Conservation (phyloP, 208 protist species). For the Trypanosoma theileri region DNA sequence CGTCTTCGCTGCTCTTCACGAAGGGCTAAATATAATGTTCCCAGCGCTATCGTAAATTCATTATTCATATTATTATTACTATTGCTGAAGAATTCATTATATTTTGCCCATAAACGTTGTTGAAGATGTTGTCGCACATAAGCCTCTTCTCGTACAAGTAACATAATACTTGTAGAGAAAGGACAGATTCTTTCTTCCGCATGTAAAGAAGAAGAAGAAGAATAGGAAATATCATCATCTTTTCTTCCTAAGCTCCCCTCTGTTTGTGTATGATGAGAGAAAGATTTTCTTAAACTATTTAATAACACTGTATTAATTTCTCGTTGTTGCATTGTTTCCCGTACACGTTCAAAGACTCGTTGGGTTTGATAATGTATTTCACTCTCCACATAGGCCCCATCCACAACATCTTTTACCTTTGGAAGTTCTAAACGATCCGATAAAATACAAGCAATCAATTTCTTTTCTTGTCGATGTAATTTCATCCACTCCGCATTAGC, state of each 20-base stretch:
- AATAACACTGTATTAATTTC: constrained; percentile 10
- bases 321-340: constrained; percentile 6
- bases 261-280: neutral
- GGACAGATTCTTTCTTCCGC: neutral
- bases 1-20: constrained; percentile 42
- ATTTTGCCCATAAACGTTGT: constrained; percentile 21
- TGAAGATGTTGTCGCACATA: constrained; percentile 45
- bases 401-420: neutral
- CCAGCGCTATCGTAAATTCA: constrained; percentile 29
- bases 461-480: constrained; percentile 23
- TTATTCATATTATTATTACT: constrained; percentile 2
- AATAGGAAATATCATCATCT: no score
- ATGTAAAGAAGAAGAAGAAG: neutral
- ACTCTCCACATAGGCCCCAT: constrained; percentile 18
- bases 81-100: constrained; percentile 20
- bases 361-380: constrained; percentile 13
- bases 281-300: neutral
- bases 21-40: constrained; percentile 42
- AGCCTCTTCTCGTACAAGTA: constrained; percentile 46
- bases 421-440: constrained; percentile 13
- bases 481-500: constrained; percentile 14
- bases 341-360: neutral
- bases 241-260: neutral
- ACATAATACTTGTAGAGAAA: constrained; percentile 12
- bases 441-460: constrained; percentile 18